Evolutionary conservation across 2,329 filamentous ascomycete genomes (phyloP), one percentile per base, ranked within the genome.

Genomic region (Elsinoe arachidis): DNA sequence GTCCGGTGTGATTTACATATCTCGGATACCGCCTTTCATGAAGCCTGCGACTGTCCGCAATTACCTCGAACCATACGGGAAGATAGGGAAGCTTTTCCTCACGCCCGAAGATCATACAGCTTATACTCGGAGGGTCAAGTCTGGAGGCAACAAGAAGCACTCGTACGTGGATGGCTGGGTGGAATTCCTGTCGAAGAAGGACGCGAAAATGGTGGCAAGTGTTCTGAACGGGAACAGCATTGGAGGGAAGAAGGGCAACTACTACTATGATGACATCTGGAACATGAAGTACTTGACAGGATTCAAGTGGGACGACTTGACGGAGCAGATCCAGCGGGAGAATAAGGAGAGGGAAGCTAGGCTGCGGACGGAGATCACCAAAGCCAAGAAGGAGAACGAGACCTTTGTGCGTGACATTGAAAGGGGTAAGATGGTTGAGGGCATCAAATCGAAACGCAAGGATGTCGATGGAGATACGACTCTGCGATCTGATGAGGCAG

Each of bases 201-300:
- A 91, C 61, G 89, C 89, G 35, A 90, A 91, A 69, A 76, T 81
- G n/a, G 85, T 82, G 0, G 87, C 84, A 52, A 86, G 89, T 63
- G 78, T 87, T 23, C 76, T 95, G 52, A 95, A 95, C 67, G 86
- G 86, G 41, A 81, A 81, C 61, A 88, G 80, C 11, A 87, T 93
- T 62, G 88, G 88, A 53, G 89, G 89, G 23, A 91, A 91, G 74
- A 95, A 95, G 74, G 81, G 88, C 11, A 82, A 80, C 51, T 90
- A 87, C 69, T 95, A 92, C 74, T 83, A 87, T 64, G 89, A 95
- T 69, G 89, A 95, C 69, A 80, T 95, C 44, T 95, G 89, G 89
- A 91, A 87, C 65, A 74, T 93, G 61, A 80, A 87, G 60, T 95
- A 95, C 67, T 74, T 95, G 61, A 86, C 82, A 61, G 88, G 87